Base-by-base conservation (phyloP, 768 basidiomycete species). In the Leccinum variicolor region DNA sequence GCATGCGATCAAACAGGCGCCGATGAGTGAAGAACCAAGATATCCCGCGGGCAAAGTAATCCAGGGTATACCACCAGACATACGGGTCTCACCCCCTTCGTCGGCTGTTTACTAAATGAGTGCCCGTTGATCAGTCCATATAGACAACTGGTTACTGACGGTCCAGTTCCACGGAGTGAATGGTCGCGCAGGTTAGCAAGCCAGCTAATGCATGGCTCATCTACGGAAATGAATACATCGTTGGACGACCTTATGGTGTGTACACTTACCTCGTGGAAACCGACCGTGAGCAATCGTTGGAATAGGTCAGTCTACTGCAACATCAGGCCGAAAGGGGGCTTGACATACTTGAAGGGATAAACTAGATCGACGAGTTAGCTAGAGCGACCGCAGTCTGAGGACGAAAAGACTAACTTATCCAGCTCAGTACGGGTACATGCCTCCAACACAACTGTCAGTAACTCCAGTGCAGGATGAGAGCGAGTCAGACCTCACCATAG, bases 311-410 rank as follows among this genome's bases (percentile, higher is more conserved):
- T 50, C 33, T 50, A 36, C 36, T 31, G 26, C 34, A 52, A 52
- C 21, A 39, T 36, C 6, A 19, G 13, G 25, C 51, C 25, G 7
- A 53, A 58, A 56, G 17, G 17, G n/a, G 17, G n/a, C 11, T 60
- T n/a, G 54, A 71, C 85, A 74, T 74, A 92, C 92, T 94, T 94
- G 82, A 94, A 94, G 5, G 92, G 92, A 71, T 94, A 94, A 67
- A 94, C 91, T 93, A 52, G 47, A 54, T 17, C 36, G 33, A 47
- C 28, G 46, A 33, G 25, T 66, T 45, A 70, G 62, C 51, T 23
- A 52, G n/a, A 51, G 45, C 58, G 52, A 8, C 26, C 8, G 13
- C 14, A 53, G 15, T 23, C 23, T 21, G 45, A 23, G 29, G 43
- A 56, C 13, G 46, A 26, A 43, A 46, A 33, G 15, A 81, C 89